A percentile compares a stretch with the other conserved stretches of the same genome.
phyloP scores from a whole-genome alignment of 2,329 filamentous ascomycete species.

The Fusarium sp. region DNA sequence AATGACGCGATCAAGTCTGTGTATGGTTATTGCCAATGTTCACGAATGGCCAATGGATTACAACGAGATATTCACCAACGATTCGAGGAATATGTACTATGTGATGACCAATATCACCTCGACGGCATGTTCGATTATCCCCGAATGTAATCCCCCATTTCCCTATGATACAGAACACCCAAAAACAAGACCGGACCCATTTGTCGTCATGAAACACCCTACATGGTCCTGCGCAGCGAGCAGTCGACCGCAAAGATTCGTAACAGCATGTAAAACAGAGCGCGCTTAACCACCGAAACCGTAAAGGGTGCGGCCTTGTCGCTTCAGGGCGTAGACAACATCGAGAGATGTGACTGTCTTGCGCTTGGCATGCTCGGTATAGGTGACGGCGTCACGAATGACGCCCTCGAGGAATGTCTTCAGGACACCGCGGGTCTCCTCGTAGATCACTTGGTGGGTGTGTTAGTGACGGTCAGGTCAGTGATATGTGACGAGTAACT shows the following conservation, averaged over 20 bases:
- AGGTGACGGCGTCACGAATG: constrained; percentile 80
- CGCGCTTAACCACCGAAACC: constrained; percentile 82
- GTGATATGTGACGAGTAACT: constrained; percentile 43
- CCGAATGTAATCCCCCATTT: constrained; percentile 50
- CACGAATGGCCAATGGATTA: fast-evolving
- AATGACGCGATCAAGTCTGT: background rate
- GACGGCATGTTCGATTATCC: constrained; percentile 46
- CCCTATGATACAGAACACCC: constrained; percentile 58
- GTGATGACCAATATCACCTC: constrained; percentile 39
- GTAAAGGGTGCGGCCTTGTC: constrained; percentile 81
- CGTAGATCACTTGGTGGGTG: constrained; percentile 70
- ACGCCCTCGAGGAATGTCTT: constrained; percentile 82
- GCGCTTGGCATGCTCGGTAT: constrained; percentile 83
- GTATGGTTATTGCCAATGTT: fast-evolving
- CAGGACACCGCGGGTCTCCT: constrained; percentile 79
- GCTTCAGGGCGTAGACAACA: constrained; percentile 74
- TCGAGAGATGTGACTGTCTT: constrained; percentile 81
- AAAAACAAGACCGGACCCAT: constrained; percentile 54
- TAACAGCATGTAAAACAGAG: constrained; percentile 48
- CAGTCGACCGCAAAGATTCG: constrained; percentile 44
- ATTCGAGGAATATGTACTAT: background rate
- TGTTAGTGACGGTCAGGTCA: constrained; percentile 72
- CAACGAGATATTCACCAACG: background rate
- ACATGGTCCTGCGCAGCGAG: constrained; percentile 34
- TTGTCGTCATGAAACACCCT: constrained; percentile 55